These are phyloP conservation scores for Ophiognomonia clavigignenti-juglandacearum DNA, from an alignment of 2,329 filamentous ascomycete species.

Conservation along the genomic window DNA sequence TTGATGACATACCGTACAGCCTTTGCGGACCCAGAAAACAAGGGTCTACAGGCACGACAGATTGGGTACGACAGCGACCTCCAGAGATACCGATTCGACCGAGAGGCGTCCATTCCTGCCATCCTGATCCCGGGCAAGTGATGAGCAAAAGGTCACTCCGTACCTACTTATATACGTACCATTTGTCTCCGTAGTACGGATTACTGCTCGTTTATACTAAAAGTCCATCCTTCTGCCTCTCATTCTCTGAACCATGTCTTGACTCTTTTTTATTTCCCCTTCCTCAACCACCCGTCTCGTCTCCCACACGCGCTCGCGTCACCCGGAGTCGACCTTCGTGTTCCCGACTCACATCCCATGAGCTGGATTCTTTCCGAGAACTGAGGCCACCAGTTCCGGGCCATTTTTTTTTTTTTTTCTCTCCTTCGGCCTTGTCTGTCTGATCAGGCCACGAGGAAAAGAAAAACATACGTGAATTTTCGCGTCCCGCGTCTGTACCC, in stretches of 20 bases:
- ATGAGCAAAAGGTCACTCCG: no score
- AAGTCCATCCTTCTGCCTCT: neutral
- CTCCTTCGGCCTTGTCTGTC: neutral
- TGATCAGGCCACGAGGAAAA: conserved; percentile 9
- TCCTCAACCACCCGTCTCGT: no score
- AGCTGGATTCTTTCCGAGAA: no score
- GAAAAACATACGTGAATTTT: no score
- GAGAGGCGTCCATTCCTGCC: no score
- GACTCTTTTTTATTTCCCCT: conserved; percentile 4
- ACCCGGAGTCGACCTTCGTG: no score
- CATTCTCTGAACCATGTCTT: conserved; percentile 10
- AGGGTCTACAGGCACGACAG: neutral
- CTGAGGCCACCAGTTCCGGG: no score
- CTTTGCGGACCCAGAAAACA: neutral
- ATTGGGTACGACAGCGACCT: neutral
- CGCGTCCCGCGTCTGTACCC: no score
- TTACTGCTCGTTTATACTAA: neutral
- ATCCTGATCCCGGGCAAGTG: neutral
- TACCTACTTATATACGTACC: neutral
- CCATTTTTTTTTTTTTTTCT: neutral
- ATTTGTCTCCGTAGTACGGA: neutral
- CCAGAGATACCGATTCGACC: no score
- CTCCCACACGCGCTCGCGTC: no score
- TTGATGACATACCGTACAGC: no score
- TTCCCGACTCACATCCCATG: no score